Evolutionary conservation across 2,329 filamentous ascomycete genomes (phyloP), one percentile per base, ranked within the genome.

Genomic region (Exophiala sp.): DNA sequence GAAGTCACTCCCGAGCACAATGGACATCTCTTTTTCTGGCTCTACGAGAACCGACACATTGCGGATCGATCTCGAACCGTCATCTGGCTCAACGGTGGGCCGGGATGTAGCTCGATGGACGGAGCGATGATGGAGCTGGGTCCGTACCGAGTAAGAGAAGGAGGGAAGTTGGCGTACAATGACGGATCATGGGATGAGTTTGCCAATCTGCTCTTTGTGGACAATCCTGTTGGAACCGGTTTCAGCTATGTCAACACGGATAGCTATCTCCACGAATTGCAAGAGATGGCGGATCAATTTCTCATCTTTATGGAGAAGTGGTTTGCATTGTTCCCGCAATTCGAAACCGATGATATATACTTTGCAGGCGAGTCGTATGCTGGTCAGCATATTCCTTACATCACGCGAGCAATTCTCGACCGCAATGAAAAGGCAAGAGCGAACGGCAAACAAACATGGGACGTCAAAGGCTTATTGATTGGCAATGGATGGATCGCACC

Each of bases 151-250:
- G 75, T 99, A 53, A 86, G 87, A 66, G 82, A 92, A 62, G 82
- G 87, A 32, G 72, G 80, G 72, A 78, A 86, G 65, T 75, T 99
- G 53, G 78, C 77, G 54, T 85, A 89, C 69, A 96, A 96, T 70
- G 87, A 95, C 51, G 94, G 94, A n/a, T 91, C 91, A 1, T 99
- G 95, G 95, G 88, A 96, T 71, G 92, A 99, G 75, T 99, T 97
- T 67, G 90, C 94, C 61, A 99, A 99, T 66, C 72, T 99, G 47
- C 82, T 99, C 55, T 99, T 99, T 68, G 89, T 99, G 56, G 94
- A 99, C 68, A 95, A 97, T 68, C 94, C 94, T 0, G 91, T 97
- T 34, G 95, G 94, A 10, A 96, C 92, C 1, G 94, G 94, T 2
- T 99, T 88, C 75, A 99, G 94, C 73, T 97, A 94, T 68, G 91